Evolutionary conservation across 2,329 filamentous ascomycete species (phyloP), one percentile per base, ranked within the genome.

Genomic region (Diplodia seriata): DNA sequence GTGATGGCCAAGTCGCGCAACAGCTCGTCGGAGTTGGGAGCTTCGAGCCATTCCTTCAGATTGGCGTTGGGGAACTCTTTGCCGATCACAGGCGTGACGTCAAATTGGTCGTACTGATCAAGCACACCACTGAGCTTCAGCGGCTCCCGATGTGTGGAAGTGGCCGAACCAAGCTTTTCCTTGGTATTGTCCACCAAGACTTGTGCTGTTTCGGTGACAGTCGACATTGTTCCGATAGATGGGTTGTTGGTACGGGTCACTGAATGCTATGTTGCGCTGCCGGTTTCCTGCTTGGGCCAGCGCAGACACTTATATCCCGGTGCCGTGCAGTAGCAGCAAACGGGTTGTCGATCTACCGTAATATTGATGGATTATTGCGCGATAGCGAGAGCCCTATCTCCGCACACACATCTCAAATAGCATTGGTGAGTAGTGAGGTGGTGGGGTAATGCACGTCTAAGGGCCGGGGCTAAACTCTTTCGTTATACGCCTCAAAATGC

Each of bases 81-180:
- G 4, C 88, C 89, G 67, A 90, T 89, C 50, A 85, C 78, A 0
- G 88, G 87, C 1, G 88, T 90, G 6, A 85, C 78, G 38, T 90
- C 88, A 66, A 88, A 86, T 2, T 81, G 81, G 69, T 87, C 81
- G 69, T 84, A 86, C 8, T 80, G 68, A 47, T 88, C 81, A 0
- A 88, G 79, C 1, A 76, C 81, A 0, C 86, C 86, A 2, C 81
- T 83, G 4, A 83, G 76, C 74, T 84, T 81, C 11, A 87, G 74
- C 0, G 85, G 85, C 69, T 79, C 63, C 15, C 56, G 69, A 40
- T 54, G 31, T 9, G 57, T 26, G 47, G 56, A 7, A 29, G 47
- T 3, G 26, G 29, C 20, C 9, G 59, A 62, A 26, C 14, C 18
- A 50, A 49, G 40, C 40, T 62, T 62, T 29, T 62, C 57, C 40